phyloP scores from a whole-genome alignment of 345 rosid species.

The Lepidium didymum region DNA sequence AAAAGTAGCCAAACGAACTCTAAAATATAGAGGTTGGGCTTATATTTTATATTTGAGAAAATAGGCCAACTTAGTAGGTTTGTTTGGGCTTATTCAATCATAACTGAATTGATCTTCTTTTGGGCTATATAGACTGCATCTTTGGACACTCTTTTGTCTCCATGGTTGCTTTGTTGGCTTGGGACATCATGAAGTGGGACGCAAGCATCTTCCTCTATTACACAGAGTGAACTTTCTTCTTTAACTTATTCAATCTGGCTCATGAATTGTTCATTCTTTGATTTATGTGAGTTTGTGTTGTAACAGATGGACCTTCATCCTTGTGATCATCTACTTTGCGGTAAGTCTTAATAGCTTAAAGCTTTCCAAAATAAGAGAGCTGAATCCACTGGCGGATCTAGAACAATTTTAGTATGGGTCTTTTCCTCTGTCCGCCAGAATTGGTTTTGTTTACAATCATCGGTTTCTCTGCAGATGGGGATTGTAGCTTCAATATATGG shows the following conservation, averaged over 20 bases:
- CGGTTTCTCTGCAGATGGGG: constrained; percentile 43
- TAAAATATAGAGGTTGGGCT: too few relatives aligned
- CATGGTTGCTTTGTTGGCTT: constrained; percentile 50
- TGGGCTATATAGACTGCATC: too few relatives aligned
- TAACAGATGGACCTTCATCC: constrained; percentile 83
- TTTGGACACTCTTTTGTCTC: constrained; percentile 50
- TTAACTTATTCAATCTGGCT: neutral
- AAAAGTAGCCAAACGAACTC: too few relatives aligned
- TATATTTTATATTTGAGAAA: too few relatives aligned
- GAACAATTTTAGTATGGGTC: too few relatives aligned
- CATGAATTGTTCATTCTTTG: neutral
- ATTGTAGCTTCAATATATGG: constrained; percentile 61
- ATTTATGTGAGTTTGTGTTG: neutral
- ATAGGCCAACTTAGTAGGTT: too few relatives aligned
- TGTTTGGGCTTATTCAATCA: too few relatives aligned
- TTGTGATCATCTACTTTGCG: constrained; percentile 78
- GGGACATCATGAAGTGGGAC: constrained; percentile 56
- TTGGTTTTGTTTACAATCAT: neutral
- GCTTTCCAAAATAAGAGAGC: neutral
- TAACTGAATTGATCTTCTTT: too few relatives aligned
- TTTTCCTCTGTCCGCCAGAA: too few relatives aligned
- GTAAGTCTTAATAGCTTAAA: constrained; percentile 36
- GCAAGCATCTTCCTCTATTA: constrained; percentile 58
- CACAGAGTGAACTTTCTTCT: constrained; percentile 52
- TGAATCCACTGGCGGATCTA: too few relatives aligned